Conservation (phyloP, 345 rosid species). For the Pistacia atlantica region DNA sequence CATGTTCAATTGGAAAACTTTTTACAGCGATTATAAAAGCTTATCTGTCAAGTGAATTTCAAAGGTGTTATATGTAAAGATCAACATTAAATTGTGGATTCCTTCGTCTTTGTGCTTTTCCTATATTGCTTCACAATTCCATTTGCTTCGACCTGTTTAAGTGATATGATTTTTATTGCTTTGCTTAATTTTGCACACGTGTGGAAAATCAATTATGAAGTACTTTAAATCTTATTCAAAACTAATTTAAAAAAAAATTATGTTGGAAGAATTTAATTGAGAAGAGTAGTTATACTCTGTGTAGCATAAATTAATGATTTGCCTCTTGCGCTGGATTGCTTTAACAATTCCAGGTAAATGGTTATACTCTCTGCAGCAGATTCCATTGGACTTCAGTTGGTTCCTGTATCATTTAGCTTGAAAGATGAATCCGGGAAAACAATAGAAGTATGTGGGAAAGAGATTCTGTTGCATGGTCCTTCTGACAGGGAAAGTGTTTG, state of each 20-base stretch:
- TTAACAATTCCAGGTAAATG: slow-evolving; percentile 60
- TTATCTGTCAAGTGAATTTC: too few species aligned
- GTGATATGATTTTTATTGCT: neutral
- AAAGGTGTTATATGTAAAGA: neutral
- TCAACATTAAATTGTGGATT: neutral
- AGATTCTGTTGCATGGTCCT: slow-evolving; percentile 72
- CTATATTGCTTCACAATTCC: neutral
- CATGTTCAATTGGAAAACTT: neutral
- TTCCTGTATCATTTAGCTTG: slow-evolving; percentile 80
- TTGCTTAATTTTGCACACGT: neutral
- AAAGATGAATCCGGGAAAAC: slow-evolving; percentile 60
- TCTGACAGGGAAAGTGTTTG: slow-evolving; percentile 60
- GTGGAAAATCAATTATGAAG: neutral
- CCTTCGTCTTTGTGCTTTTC: neutral
- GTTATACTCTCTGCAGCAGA: slow-evolving; percentile 72
- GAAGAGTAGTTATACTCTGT: neutral
- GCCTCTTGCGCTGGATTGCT: neutral
- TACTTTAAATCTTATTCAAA: neutral
- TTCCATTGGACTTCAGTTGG: slow-evolving; percentile 76
- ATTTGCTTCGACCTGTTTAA: neutral
- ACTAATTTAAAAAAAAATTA: neutral
- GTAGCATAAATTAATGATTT: neutral
- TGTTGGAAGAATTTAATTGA: neutral
- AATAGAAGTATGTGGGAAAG: slow-evolving; percentile 69
- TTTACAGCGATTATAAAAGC: neutral